A percentile compares a stretch with the other conserved stretches of the same genome.
These are phyloP conservation scores for Orychophragmus violaceus DNA, from an alignment of 345 rosid species.

Conservation along the genomic window DNA sequence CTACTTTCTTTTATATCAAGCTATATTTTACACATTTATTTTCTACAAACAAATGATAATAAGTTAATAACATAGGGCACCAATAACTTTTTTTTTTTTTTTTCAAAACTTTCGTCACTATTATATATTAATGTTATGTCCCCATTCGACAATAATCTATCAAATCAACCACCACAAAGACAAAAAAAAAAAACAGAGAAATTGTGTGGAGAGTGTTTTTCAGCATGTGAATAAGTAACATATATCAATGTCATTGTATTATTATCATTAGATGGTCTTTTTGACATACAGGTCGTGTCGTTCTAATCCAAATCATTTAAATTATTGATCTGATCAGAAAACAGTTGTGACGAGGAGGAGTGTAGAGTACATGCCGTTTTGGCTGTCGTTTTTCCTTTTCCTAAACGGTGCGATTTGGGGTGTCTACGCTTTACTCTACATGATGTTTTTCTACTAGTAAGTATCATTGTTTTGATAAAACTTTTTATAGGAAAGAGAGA, in stretches of 20 bases:
- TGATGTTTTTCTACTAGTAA: constrained; percentile 53
- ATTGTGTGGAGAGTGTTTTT: not conserved
- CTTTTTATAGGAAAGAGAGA: not conserved
- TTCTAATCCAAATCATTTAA: not conserved
- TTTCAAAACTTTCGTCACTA: not conserved
- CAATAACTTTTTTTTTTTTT: not conserved
- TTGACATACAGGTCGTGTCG: not conserved
- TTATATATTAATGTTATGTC: not conserved
- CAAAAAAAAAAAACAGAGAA: not conserved
- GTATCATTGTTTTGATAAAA: not conserved
- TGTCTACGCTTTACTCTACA: constrained; percentile 47
- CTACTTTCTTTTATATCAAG: not conserved
- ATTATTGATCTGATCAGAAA: constrained; percentile 42
- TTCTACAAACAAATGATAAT: not conserved
- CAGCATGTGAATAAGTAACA: not conserved
- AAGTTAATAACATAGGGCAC: not conserved
- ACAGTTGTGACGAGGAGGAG: constrained; percentile 61
- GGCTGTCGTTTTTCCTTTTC: constrained; percentile 56
- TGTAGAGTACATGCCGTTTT: constrained; percentile 71
- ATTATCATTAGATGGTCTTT: not conserved
- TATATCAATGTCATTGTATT: not conserved
- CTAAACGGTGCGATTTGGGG: constrained; percentile 68
- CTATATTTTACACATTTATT: not conserved
- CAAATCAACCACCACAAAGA: not conserved
- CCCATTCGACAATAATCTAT: not conserved